Base-by-base conservation (phyloP, 2,329 filamentous ascomycete genomes). In the Aspergillus spinulosporus region DNA sequence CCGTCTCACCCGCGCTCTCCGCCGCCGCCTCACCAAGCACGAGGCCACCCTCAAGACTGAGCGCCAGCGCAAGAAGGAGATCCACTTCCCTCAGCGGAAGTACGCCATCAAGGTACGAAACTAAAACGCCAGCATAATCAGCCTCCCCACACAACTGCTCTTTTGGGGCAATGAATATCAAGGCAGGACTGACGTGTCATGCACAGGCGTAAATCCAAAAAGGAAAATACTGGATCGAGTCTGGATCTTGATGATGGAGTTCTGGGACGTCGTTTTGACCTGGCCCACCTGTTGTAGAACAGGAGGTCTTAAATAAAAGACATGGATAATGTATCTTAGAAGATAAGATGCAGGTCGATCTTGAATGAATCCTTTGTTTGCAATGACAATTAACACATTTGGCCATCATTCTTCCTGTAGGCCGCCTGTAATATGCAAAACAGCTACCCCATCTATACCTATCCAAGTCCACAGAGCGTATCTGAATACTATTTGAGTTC, bases 1-100 rank as follows among this genome's bases (percentile, higher is more conserved):
- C 77, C 97, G 97, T 90, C 88, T 94, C 84, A 99, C 94, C 77
- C 92, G 94, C 74, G 94, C 92, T 77, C 95, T 97, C 82, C 92
- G 94, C 76, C 90, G 95, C 84, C 86, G 90, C 76, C 85, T 99
- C 82, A 93, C 89, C 75, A 88, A 90, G 79, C 86, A 95, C 85
- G 93, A 99, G 82, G 87, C 89, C 72, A 84, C 86, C 72, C 84
- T 87, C 78, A 83, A 87, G 73, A 89, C 95, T 68, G 88, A 93
- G 82, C 97, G 96, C 89, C 88, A 92, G 80, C 92, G 92, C 87
- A 99, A 99, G 91, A 90, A 88, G 83, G 80, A 84, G 78, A 87
- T 84, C 70, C 93, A 99, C 84, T 99, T 99, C 86, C 94, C 94
- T 69, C 91, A 95, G 85, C 88, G 94, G 82, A 97, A 96, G 84